Percentiles rank a stretch among this genome's conserved stretches.
Conservation (phyloP, 1,284 basidiomycete genomes). For the Ceratobasidium sp. region DNA sequence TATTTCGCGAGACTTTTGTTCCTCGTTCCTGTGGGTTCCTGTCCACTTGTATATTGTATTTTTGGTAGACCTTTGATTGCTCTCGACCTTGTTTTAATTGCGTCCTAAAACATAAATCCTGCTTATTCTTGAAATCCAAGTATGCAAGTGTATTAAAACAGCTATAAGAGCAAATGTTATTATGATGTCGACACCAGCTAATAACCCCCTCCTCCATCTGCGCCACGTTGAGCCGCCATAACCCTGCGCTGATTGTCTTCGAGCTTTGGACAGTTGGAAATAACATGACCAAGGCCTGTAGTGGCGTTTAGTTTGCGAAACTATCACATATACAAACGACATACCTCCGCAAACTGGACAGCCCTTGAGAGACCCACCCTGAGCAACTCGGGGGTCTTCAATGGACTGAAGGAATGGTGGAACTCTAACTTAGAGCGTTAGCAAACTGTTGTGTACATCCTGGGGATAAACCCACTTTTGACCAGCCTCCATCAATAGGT, state of each 20-base stretch:
- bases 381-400: constrained; percentile 87
- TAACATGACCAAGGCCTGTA: constrained; percentile 87
- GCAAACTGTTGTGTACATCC: background rate
- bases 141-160: no score
- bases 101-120: background rate
- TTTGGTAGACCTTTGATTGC: background rate
- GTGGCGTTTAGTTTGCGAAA: constrained; percentile 17
- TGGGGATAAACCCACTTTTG: constrained; percentile 86
- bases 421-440: constrained; percentile 62
- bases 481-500: constrained; percentile 95
- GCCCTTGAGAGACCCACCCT: constrained; percentile 79
- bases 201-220: constrained; percentile 69
- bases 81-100: background rate
- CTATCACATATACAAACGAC: constrained; percentile 42
- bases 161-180: background rate
- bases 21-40: background rate
- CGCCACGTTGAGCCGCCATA: constrained; percentile 81
- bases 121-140: background rate
- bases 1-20: constrained; percentile 27
- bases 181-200: constrained; percentile 46
- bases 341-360: constrained; percentile 96
- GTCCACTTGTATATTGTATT: background rate
- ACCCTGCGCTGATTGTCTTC: constrained; percentile 91
- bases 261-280: constrained; percentile 94
- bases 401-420: constrained; percentile 93